Evolutionary conservation across 2,329 filamentous ascomycete genomes (phyloP).

Genomic region (Colletotrichum sp.): DNA sequence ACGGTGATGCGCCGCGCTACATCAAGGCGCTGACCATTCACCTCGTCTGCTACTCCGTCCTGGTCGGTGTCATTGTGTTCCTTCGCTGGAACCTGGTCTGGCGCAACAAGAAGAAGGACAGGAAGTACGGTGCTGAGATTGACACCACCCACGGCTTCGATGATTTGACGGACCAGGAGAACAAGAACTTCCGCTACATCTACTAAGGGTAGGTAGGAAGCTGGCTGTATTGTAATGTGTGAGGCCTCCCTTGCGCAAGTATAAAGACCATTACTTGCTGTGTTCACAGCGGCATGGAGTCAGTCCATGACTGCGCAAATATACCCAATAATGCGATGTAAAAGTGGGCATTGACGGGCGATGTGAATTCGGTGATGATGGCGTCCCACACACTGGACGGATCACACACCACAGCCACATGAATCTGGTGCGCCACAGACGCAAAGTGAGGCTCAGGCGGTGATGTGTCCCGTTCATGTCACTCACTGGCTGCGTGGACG

Average conservation of each 20-base stretch:
- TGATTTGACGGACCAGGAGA: conserved; percentile 23
- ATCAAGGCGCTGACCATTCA: conserved; percentile 37
- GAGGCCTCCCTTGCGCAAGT: not conserved
- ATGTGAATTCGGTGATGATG: not conserved
- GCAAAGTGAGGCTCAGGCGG: not conserved
- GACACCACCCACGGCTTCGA: conserved; percentile 18
- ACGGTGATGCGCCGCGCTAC: conserved; percentile 37
- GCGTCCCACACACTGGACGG: not conserved
- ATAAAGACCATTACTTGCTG: not conserved
- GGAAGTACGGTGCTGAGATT: conserved; percentile 5
- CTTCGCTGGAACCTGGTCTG: conserved; percentile 24
- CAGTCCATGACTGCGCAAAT: not conserved
- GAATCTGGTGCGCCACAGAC: not conserved
- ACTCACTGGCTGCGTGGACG: not conserved
- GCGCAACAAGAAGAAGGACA: conserved; percentile 25
- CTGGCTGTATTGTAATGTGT: not conserved
- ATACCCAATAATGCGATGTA: not conserved
- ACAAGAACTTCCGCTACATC: conserved; percentile 21
- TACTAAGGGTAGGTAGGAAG: not conserved
- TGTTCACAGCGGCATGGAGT: not conserved
- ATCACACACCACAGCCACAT: not conserved
- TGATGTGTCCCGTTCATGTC: not conserved
- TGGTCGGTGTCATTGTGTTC: conserved; percentile 26
- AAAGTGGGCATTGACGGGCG: not conserved
- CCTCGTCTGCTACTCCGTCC: conserved; percentile 35